Percentiles rank a stretch among this genome's conserved stretches.
Evolutionary conservation across 129 eudicot species (phyloP).

Genomic region (Helianthus annuus): HanXRQr2.0-SUNRISE NC_035433.2:40325001-40325500

Average conservation of each 20-base stretch:
- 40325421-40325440: slow-evolving; percentile 29
- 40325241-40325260: slow-evolving; percentile 19
- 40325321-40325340: slow-evolving; percentile 31
- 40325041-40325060: slow-evolving; percentile 28
- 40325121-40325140: slow-evolving; percentile 3
- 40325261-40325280: not conserved
- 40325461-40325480: slow-evolving; percentile 11
- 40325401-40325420: slow-evolving; percentile 26
- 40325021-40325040: slow-evolving; percentile 23
- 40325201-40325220: slow-evolving; percentile 1
- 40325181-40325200: not conserved
- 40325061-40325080: slow-evolving; percentile 29
- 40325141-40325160: slow-evolving; percentile 23
- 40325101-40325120: not conserved
- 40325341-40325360: slow-evolving; percentile 34
- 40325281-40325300: not conserved
- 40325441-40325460: slow-evolving; percentile 43
- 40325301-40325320: not conserved
- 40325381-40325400: slow-evolving; percentile 29
- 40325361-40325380: slow-evolving; percentile 41
- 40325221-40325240: slow-evolving; percentile 39
- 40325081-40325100: slow-evolving; percentile 4
- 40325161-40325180: slow-evolving; percentile 31
- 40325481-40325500: slow-evolving; percentile 16
- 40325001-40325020: slow-evolving; percentile 13